Evolutionary conservation across 495 filamentous ascomycete species (phyloP).

Genomic region (Talaromyces adpressus): DNA sequence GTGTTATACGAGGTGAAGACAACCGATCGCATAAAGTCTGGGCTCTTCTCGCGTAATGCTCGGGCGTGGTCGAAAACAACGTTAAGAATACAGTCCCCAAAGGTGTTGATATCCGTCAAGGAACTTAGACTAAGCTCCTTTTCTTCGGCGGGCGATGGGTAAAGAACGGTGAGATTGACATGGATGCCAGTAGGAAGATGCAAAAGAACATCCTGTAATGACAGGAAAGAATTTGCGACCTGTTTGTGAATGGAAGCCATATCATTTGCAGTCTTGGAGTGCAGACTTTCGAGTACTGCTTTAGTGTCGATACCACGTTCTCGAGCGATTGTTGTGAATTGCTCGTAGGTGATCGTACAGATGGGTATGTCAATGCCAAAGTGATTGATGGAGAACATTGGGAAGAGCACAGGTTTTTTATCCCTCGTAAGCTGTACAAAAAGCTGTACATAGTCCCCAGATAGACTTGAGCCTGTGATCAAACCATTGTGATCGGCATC

Average conservation of each 20-base stretch:
- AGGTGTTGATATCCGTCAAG: slow-evolving; percentile 76
- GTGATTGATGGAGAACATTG: slow-evolving; percentile 70
- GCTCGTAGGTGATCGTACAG: slow-evolving; percentile 61
- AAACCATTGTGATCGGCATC: slow-evolving; percentile 76
- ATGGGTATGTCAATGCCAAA: slow-evolving; percentile 77
- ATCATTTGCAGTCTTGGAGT: slow-evolving; percentile 39
- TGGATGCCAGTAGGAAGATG: slow-evolving; percentile 70
- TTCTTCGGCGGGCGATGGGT: slow-evolving; percentile 70
- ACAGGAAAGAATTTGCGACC: slow-evolving; percentile 66
- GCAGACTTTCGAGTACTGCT: slow-evolving; percentile 38
- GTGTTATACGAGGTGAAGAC: slow-evolving; percentile 90
- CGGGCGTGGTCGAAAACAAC: slow-evolving; percentile 91
- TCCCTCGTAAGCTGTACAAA: slow-evolving; percentile 89
- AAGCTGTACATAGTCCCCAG: slow-evolving; percentile 85
- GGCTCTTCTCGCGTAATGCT: slow-evolving; percentile 57
- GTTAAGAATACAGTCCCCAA: slow-evolving; percentile 73
- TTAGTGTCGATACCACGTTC: slow-evolving; percentile 33
- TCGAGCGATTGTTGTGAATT: slow-evolving; percentile 63
- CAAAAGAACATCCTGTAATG: slow-evolving; percentile 64
- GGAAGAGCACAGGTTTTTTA: slow-evolving; percentile 78
- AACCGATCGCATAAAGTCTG: slow-evolving; percentile 69
- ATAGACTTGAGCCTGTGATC: slow-evolving; percentile 90
- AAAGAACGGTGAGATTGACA: slow-evolving; percentile 80
- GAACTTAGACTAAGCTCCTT: slow-evolving; percentile 56
- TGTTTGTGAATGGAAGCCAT: slow-evolving; percentile 60